Evolutionary conservation across 2,329 filamentous ascomycete species (phyloP), one percentile per base, ranked within the genome.

Genomic region (Fusarium nematophilum): DNA sequence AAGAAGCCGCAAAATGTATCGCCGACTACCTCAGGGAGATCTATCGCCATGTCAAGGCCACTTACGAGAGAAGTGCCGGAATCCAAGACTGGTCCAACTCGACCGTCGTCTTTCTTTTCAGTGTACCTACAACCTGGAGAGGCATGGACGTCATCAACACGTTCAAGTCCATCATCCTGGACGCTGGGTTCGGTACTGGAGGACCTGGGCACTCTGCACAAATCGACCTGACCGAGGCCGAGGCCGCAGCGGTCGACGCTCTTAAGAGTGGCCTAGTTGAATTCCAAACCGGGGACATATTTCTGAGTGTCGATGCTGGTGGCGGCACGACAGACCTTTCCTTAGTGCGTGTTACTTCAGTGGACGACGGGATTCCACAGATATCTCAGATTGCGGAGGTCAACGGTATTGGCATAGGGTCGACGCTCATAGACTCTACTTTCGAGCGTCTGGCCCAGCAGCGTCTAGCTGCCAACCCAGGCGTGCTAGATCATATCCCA

Each of bases 111-210:
- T 86, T 84, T 61, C 70, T 84, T 9, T 85, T 85, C 68, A 82
- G 79, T 42, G 81, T 85, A 2, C 83, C 83, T 1, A 85, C 83
- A 2, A 85, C 83, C 0, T 86, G 83, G 83, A 75, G 74, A 13
- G 78, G 72, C 3, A 72, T 80, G 49, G 75, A 76, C 6, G 78
- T 79, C 3, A 79, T 85, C 45, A 82, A 84, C 68, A 72, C 70
- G 4, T 85, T 83, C 70, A 80, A 80, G 53, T 59, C 62, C 1
- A 77, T 82, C 26, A 78, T 84, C 5, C 61, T 68, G 9, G 66
- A 73, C 9, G 79, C 81, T 1, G 82, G 82, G 0, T 86, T 83
- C 62, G 82, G 80, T 1, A 49, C 62, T 3, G 77, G 78, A 14
- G 75, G 77, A 1, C 67, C 60, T 0, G 54, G 56, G 2, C 78